phyloP scores from a whole-genome alignment of 1,139 yeast genomes.

The Geotrichum phurueaensis region DNA sequence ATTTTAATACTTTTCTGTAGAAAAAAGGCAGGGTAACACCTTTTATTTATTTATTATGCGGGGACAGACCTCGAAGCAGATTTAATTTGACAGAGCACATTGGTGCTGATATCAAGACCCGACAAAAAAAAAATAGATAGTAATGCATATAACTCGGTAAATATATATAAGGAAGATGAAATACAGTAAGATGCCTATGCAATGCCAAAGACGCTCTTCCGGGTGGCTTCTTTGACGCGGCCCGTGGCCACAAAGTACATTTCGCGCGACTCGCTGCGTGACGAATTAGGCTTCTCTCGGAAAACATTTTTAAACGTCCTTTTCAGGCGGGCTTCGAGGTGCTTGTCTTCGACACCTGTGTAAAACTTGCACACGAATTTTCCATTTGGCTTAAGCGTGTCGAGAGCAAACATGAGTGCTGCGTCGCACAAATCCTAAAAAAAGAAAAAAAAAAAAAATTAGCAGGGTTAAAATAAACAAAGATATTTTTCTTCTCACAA shows the following conservation, averaged over 20 bases:
- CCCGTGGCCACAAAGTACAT: slow-evolving; percentile 61
- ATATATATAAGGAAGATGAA: background rate
- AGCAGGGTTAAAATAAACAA: background rate
- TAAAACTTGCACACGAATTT: slow-evolving; percentile 66
- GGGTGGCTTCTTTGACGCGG: slow-evolving; percentile 45
- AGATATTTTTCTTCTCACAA: slow-evolving; percentile 36
- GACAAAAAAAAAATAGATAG: background rate
- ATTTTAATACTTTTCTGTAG: background rate
- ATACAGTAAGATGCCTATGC: background rate
- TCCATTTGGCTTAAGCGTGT: slow-evolving; percentile 63
- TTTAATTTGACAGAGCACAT: background rate
- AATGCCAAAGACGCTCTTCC: slow-evolving; percentile 41
- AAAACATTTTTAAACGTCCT: slow-evolving; percentile 54
- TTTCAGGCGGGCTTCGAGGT: slow-evolving; percentile 52
- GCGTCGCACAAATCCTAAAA: slow-evolving; percentile 81
- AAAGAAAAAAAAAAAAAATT: slow-evolving; percentile 6
- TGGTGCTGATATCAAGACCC: background rate
- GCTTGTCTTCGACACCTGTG: slow-evolving; percentile 60
- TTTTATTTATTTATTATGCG: background rate
- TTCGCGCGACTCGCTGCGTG: slow-evolving; percentile 59
- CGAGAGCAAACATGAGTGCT: slow-evolving; percentile 68
- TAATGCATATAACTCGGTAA: background rate
- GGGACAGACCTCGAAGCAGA: background rate
- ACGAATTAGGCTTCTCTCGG: slow-evolving; percentile 55
- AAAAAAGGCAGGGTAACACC: background rate